Base-by-base conservation (phyloP, 23 red algal genomes). In the Agarophyton chilense region DNA sequence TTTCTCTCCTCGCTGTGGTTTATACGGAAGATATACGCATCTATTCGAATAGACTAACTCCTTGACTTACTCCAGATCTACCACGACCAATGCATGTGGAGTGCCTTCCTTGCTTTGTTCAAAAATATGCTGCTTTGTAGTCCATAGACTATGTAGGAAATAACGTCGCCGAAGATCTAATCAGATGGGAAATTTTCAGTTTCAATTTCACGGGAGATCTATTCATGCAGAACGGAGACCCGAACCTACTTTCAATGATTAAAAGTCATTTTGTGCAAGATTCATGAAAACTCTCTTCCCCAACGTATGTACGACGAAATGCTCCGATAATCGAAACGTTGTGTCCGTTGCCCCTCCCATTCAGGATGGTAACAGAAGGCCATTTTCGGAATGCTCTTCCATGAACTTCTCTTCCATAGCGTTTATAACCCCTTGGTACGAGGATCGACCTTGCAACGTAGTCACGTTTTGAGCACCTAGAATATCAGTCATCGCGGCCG, bases 41-140 rank as follows among this genome's bases (percentile, higher is more conserved):
- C 85, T 50, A 92, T 98, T 67, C 92, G 92, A 44, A 88, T 98
- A 21, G 96, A 98, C 56, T 98, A 92, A 83, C 17, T 36, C 2
- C 31, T 65, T 9, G 31, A 38, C 29, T 36, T 35, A 38, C 60
- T 36, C 3, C 1, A 29, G 22, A 8, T 18, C 60, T 36, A 14
- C 14, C 26, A 18, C 9, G 31, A 65, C 17, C 31, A 26, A 29
- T 61, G 44, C 44, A 4, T 14, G 18, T 55, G 52, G 4, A 55
- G 19, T 22, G 21, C 9, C 18, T 55, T 55, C 18, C 31, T 14
- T 65, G 33, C 25, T 12, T 33, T 7, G 6, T 65, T 4, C 11
- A 2, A 36, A 10, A 10, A 40, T 22, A 77, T 13, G 46, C 28
- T 40, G 46, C 8, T 44, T 13, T 1, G 7, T 31, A 61, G 35